Conservation (phyloP, 2,329 filamentous ascomycete genomes). For the Trichocomaceae sp. region DNA sequence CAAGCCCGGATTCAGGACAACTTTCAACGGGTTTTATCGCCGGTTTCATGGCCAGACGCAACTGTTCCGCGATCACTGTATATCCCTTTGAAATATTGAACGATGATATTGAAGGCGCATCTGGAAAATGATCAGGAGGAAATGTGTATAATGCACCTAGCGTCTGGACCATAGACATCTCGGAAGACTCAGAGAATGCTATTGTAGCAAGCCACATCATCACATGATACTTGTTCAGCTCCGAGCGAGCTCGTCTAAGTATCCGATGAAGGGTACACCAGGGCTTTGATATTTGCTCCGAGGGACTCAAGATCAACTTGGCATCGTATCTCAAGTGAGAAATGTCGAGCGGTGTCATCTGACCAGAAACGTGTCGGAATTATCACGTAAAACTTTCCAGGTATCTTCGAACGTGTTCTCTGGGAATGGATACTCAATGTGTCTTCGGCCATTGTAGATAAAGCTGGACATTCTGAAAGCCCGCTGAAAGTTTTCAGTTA, state of each 20-base stretch:
- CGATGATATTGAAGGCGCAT: neutral
- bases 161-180: neutral
- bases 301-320: constrained; percentile 14
- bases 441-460: neutral
- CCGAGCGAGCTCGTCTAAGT: neutral
- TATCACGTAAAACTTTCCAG: neutral
- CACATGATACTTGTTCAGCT: neutral
- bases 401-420: neutral
- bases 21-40: neutral
- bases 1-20: neutral
- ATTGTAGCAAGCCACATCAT: neutral
- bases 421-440: neutral
- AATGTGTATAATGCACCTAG: neutral
- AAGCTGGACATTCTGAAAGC: neutral
- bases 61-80: neutral
- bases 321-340: constrained; percentile 14
- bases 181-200: neutral
- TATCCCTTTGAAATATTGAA: constrained; percentile 8
- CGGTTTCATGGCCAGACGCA: neutral
- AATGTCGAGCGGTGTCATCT: neutral
- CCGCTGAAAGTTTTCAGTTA: too few species aligned
- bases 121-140: neutral
- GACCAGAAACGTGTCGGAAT: constrained; percentile 4
- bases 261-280: constrained; percentile 15
- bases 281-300: constrained; percentile 12